phyloP scores from a whole-genome alignment of 1,284 basidiomycete genomes.

The Schizophyllum commune region DNA sequence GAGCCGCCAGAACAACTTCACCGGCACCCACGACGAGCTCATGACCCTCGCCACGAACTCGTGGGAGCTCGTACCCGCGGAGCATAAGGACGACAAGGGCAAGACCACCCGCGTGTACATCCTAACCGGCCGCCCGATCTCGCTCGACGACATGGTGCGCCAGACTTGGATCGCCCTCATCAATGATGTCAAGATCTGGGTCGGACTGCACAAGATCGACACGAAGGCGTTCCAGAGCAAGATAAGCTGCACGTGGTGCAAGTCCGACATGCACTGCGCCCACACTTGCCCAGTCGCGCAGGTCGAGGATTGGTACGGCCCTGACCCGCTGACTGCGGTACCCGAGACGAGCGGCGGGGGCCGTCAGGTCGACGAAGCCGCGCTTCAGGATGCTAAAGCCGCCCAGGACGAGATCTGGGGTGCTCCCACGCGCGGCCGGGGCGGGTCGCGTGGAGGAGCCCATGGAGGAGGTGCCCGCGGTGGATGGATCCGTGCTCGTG shows the following conservation, averaged over 20 bases:
- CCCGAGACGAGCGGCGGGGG: neutral
- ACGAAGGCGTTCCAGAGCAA: neutral
- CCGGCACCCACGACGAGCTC: neutral
- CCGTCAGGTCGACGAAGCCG: neutral
- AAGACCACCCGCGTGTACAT: neutral
- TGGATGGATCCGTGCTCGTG: neutral
- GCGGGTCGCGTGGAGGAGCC: neutral
- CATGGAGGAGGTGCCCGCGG: neutral
- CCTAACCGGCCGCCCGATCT: neutral
- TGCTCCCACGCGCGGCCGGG: too few relatives aligned
- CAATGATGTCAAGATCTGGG: neutral
- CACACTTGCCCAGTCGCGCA: neutral
- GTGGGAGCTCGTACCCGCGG: neutral
- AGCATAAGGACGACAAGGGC: neutral
- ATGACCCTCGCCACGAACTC: neutral
- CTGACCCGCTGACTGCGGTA: neutral
- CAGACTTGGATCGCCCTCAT: neutral
- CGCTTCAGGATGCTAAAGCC: neutral
- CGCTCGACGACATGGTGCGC: neutral
- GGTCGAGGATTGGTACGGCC: neutral
- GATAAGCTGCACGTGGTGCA: neutral
- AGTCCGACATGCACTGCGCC: neutral
- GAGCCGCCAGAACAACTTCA: neutral
- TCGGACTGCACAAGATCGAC: neutral
- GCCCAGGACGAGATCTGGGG: neutral